A percentile compares a stretch with the other conserved stretches of the same genome.
phyloP scores from a whole-genome alignment of 75 land plant species.

The Cupressus sempervirens region DNA sequence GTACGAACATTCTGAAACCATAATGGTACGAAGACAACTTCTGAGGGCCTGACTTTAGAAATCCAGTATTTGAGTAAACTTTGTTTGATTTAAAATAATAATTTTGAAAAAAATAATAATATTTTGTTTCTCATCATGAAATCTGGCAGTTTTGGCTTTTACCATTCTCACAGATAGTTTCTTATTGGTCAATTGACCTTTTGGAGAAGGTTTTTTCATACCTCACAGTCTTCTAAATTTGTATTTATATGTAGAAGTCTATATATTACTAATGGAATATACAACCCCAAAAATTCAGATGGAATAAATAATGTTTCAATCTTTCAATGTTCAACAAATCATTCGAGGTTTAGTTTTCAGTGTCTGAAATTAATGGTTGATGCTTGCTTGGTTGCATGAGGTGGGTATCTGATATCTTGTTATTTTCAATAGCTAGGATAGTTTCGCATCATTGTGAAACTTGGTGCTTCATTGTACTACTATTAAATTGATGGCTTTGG shows the following conservation, averaged over 20 bases:
- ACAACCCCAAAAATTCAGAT: not conserved
- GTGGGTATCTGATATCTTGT: not conserved
- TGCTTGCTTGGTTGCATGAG: not conserved
- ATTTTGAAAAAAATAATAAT: not conserved
- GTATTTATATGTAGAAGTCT: not conserved
- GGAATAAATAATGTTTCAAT: not conserved
- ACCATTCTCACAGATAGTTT: not conserved
- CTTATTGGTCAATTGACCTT: not conserved
- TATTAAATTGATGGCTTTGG: not conserved
- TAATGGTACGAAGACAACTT: not conserved
- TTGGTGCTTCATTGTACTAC: not conserved
- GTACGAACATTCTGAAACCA: constrained; percentile 20
- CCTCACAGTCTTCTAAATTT: not conserved
- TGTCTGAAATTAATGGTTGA: not conserved
- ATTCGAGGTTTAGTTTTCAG: not conserved
- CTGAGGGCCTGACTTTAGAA: not conserved
- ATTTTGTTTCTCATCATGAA: not conserved
- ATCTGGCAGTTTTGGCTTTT: not conserved
- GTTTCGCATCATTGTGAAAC: not conserved
- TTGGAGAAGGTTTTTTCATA: not conserved
- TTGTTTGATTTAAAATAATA: not conserved
- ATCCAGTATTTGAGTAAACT: not conserved
- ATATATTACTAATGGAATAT: not conserved
- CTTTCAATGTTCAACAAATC: not conserved
- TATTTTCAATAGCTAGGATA: not conserved